Evolutionary conservation across 768 basidiomycete genomes (phyloP), one percentile per base, ranked within the genome.

Genomic region (Trichaptum fuscoviolaceum): DNA sequence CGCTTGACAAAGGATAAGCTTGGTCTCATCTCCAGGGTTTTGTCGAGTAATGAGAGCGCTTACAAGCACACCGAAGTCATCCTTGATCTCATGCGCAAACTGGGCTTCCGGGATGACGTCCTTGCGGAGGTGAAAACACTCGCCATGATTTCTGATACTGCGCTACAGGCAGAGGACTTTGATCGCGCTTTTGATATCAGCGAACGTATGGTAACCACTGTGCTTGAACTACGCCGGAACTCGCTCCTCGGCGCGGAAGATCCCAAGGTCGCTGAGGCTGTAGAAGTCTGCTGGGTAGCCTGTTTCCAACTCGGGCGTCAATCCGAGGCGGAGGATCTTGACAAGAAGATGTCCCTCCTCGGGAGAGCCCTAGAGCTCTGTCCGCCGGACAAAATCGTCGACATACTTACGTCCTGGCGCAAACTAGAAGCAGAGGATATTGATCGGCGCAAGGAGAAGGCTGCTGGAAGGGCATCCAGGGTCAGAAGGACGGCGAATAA

Each of bases 11-110:
- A 91, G 70, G 92, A 98, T 74, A 88, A 91, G 8, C 85, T 99
- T 20, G 87, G 87, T 1, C 84, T 98, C n/a, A 84, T 99, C 61
- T 89, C 92, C 1, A 88, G 86, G 15, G 90, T 99, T 57, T 85
- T 99, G 30, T 89, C 91, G 8, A 87, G 87, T 72, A 96, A 93
- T 67, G 82, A 79, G 69, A 92, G 95, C 64, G 93, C 95, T 1
- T 96, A 95, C 78, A 92, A 91, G 68, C 95, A 99, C 74, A 87
- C 92, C 0, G 89, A 96, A 71, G 90, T 99, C 66, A 88, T 99
- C 62, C 83, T 99, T 23, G 96, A 98, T 63, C 85, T 99, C 36
- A 86, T 90, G 18, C 81, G 87, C 77, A 97, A 96, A 77, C 87
- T 99, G 8, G 96, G 96, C 0, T 93, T 83, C 77, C 74, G 84